phyloP scores from a whole-genome alignment of 495 filamentous ascomycete genomes.

The Tricharina praecox region DNA sequence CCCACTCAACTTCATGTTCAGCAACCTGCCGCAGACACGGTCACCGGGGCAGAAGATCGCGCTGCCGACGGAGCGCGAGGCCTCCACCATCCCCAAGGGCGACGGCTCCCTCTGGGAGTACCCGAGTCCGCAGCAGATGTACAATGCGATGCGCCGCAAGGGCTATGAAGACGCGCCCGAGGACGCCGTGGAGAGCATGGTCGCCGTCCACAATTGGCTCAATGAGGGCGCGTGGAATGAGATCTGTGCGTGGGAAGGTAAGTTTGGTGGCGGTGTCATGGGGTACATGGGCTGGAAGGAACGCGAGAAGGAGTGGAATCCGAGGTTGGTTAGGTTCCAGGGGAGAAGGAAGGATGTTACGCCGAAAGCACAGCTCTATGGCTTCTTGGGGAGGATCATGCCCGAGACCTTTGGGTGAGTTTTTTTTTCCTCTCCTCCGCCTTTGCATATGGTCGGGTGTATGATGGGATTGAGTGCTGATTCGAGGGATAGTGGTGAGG shows the following conservation, averaged over 20 bases:
- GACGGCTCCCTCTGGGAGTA: constrained; percentile 80
- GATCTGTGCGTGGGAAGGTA: constrained; percentile 77
- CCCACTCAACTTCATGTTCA: constrained; percentile 93
- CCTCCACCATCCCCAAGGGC: constrained; percentile 73
- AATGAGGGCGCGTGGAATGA: constrained; percentile 96
- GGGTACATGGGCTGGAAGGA: constrained; percentile 41
- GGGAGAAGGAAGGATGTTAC: constrained; percentile 77
- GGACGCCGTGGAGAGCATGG: constrained; percentile 92
- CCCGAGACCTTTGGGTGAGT: constrained; percentile 61
- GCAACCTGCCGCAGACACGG: constrained; percentile 58
- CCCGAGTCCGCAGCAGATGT: constrained; percentile 97
- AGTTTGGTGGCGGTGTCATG: constrained; percentile 41
- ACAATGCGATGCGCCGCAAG: constrained; percentile 90
- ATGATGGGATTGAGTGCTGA: constrained; percentile 8
- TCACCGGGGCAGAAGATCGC: constrained; percentile 52
- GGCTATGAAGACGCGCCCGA: constrained; percentile 86
- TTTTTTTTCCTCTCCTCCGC: too few relatives aligned
- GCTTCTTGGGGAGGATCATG: constrained; percentile 57
- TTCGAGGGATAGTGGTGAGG: constrained; percentile 38
- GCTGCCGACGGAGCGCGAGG: constrained; percentile 61
- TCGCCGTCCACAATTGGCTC: constrained; percentile 90
- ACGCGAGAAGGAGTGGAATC: constrained; percentile 39
- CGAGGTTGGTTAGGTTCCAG: constrained; percentile 68
- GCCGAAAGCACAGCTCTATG: constrained; percentile 69
- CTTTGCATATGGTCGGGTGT: neutral